Percentiles rank a stretch among this genome's conserved stretches.
phyloP scores from a whole-genome alignment of 2,329 filamentous ascomycete genomes.

The Mariannaea elegans region DNA sequence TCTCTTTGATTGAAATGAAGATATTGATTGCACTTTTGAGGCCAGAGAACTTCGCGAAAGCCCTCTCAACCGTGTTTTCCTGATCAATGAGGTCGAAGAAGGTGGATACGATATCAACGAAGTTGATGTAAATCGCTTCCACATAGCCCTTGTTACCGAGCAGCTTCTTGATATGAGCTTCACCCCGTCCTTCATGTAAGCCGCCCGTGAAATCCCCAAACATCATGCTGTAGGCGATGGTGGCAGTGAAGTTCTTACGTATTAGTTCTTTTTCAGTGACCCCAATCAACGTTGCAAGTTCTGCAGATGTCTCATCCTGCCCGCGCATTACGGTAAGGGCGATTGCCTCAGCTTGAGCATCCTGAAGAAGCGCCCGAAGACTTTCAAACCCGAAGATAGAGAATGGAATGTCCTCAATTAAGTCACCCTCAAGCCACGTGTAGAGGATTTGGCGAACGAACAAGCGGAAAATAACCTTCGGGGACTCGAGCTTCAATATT shows the following conservation, averaged over 20 bases:
- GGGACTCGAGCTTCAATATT: slow-evolving; percentile 69
- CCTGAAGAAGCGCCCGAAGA: slow-evolving; percentile 73
- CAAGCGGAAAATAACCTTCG: slow-evolving; percentile 78
- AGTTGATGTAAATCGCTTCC: slow-evolving; percentile 71
- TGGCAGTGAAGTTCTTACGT: slow-evolving; percentile 75
- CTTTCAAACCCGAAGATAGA: slow-evolving; percentile 82
- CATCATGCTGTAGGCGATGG: slow-evolving; percentile 84
- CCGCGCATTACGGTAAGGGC: slow-evolving; percentile 86
- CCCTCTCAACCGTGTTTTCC: slow-evolving; percentile 76
- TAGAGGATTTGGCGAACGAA: slow-evolving; percentile 91
- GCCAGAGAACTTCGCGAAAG: slow-evolving; percentile 66
- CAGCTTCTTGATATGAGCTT: slow-evolving; percentile 72
- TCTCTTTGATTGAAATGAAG: slow-evolving; percentile 74
- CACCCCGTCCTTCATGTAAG: slow-evolving; percentile 61
- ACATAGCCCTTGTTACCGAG: slow-evolving; percentile 74
- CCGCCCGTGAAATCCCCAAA: slow-evolving; percentile 52
- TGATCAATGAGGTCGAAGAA: slow-evolving; percentile 83
- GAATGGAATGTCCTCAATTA: slow-evolving; percentile 79
- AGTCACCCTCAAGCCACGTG: slow-evolving; percentile 81
- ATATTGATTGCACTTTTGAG: slow-evolving; percentile 70
- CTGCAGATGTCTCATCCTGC: slow-evolving; percentile 68
- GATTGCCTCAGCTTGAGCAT: slow-evolving; percentile 79
- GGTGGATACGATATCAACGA: slow-evolving; percentile 78
- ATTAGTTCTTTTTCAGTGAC: slow-evolving; percentile 67
- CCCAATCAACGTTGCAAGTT: slow-evolving; percentile 67